Evolutionary conservation across 2,329 filamentous ascomycete genomes (phyloP).

Genomic region (Stagonosporopsis rhizophila): DNA sequence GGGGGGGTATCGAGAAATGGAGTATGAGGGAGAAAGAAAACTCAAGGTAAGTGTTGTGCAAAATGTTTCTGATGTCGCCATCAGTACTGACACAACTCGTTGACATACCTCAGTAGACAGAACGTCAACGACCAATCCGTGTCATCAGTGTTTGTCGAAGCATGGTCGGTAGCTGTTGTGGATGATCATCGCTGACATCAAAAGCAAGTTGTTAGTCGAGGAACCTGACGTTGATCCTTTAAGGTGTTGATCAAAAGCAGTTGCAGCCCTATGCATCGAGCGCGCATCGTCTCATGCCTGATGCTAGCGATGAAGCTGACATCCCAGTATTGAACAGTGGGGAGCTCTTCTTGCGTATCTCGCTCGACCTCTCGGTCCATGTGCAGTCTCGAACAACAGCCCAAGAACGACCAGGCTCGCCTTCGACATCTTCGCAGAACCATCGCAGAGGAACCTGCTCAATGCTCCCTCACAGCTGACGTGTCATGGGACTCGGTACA

Average conservation of each 20-base stretch:
- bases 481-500: conserved; percentile 6
- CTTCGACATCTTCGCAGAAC: neutral
- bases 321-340: neutral
- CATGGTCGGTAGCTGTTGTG: neutral
- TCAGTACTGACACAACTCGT: neutral
- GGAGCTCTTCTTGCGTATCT: neutral
- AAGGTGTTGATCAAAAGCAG: neutral
- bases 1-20: neutral
- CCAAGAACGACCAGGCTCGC: neutral
- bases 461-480: conserved; percentile 9
- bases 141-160: neutral
- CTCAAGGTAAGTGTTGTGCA: neutral
- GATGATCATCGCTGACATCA: neutral
- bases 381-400: neutral
- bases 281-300: neutral
- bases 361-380: neutral
- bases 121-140: neutral
- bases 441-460: neutral
- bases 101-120: neutral
- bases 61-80: too few relatives aligned
- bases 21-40: neutral
- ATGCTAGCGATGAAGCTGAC: neutral
- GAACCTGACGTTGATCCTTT: neutral
- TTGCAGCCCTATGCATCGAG: neutral
- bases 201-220: neutral